phyloP scores from a whole-genome alignment of 108 stramenopile species.

The Cylindrotheca fusiformis region DNA sequence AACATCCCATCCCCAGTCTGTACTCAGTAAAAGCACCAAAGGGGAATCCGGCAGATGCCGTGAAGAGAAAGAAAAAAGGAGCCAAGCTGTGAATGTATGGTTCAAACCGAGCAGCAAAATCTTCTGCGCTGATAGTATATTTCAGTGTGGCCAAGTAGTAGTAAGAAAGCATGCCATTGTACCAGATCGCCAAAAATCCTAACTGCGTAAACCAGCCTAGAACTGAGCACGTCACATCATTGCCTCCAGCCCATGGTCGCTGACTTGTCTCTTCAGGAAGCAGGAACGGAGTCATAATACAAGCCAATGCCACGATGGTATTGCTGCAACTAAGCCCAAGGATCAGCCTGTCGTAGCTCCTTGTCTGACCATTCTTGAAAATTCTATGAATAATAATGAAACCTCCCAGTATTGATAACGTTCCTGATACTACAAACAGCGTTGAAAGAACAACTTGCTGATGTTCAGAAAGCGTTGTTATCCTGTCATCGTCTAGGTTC shows the following conservation, averaged over 20 bases:
- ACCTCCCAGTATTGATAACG: background rate
- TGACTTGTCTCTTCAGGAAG: background rate
- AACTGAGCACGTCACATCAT: constrained; percentile 25
- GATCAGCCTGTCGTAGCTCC: constrained; percentile 21
- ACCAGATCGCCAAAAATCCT: constrained; percentile 10
- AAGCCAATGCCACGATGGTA: constrained; percentile 5
- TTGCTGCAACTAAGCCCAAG: constrained; percentile 16
- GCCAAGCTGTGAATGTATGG: constrained; percentile 11
- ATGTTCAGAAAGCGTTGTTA: background rate
- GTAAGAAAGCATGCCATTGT: constrained; percentile 26
- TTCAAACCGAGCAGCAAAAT: constrained; percentile 8
- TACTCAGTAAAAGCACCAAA: background rate
- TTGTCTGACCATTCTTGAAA: background rate
- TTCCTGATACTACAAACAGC: background rate
- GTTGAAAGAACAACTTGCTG: background rate
- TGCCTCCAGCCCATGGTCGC: constrained; percentile 27
- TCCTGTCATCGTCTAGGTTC: too few species aligned
- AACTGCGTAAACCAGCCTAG: constrained; percentile 24
- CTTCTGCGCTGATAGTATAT: constrained; percentile 7
- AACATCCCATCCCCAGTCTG: constrained; percentile 1
- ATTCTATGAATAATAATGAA: background rate
- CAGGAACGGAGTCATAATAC: constrained; percentile 7
- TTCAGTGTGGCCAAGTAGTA: constrained; percentile 27
- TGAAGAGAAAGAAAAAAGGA: background rate
- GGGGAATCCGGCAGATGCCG: background rate